Percentiles rank a stretch among this genome's conserved stretches.
Evolutionary conservation across 257 asterid genomes (phyloP).

Genomic region (Solanum pimpinellifolium): DNA sequence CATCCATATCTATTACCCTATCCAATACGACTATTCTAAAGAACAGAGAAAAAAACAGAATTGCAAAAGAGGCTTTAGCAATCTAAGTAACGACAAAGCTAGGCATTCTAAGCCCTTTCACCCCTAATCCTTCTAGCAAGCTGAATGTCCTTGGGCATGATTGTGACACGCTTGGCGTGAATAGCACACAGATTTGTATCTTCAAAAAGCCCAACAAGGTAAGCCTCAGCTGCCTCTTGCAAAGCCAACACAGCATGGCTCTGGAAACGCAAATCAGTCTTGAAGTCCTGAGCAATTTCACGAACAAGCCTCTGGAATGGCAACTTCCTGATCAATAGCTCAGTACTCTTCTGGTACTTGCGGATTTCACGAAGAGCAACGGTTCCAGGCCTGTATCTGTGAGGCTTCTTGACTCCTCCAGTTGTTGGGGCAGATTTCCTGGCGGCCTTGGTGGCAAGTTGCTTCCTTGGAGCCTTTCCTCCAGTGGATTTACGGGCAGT

Average conservation of each 20-base stretch:
- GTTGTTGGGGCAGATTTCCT: slow-evolving; percentile 9
- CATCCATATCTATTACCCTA: neutral
- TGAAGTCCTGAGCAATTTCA: slow-evolving; percentile 15
- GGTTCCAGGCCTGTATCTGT: slow-evolving; percentile 1
- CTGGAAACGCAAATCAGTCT: slow-evolving; percentile 17
- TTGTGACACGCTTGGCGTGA: slow-evolving; percentile 17
- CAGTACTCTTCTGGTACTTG: slow-evolving; percentile 20
- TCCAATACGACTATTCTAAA: neutral
- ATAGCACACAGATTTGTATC: slow-evolving; percentile 15
- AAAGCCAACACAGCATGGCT: slow-evolving; percentile 15
- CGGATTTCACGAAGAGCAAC: slow-evolving; percentile 17
- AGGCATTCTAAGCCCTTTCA: slow-evolving; percentile 6
- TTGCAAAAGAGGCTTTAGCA: neutral
- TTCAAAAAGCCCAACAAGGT: slow-evolving; percentile 20
- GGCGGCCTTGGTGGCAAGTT: neutral
- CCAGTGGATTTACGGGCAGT: neutral
- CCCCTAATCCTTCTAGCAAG: slow-evolving; percentile 18
- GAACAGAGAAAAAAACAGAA: neutral
- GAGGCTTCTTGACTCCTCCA: slow-evolving; percentile 4
- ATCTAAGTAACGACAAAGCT: neutral
- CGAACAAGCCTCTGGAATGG: slow-evolving; percentile 22
- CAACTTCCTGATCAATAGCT: slow-evolving; percentile 11
- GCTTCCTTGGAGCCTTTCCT: neutral
- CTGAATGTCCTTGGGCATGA: slow-evolving; percentile 18
- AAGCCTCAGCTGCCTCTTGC: slow-evolving; percentile 20